These are phyloP conservation scores for Theileria sp. DNA, from an alignment of 169 alveolate species.

Conservation along the genomic window DNA sequence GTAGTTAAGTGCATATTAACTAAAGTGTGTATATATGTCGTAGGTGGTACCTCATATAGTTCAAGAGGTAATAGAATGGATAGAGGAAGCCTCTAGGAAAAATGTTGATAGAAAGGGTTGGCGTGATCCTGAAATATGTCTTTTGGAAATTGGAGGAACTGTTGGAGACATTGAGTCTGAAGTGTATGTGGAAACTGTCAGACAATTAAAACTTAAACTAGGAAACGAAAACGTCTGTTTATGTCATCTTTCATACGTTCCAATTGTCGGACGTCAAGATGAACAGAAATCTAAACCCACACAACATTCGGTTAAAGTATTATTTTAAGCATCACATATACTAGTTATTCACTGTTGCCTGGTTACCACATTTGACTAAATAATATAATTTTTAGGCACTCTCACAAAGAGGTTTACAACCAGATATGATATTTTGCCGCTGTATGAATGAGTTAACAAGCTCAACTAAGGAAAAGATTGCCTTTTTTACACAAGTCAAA, in stretches of 20 bases:
- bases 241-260: constrained; percentile 84
- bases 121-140: constrained; percentile 86
- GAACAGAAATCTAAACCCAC: constrained; percentile 94
- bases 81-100: constrained; percentile 74
- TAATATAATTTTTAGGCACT: constrained; percentile 44
- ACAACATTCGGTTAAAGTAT: constrained; percentile 89
- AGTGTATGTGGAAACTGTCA: constrained; percentile 89
- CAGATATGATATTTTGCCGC: constrained; percentile 85
- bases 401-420: constrained; percentile 78
- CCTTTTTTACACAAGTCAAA: constrained; percentile 80
- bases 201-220: constrained; percentile 80
- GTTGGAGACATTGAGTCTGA: constrained; percentile 96
- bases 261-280: constrained; percentile 78
- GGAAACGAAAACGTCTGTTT: constrained; percentile 87
- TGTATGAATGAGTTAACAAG: constrained; percentile 75
- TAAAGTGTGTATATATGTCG: constrained; percentile 25
- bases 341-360: not conserved
- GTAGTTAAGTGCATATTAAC: no score
- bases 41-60: constrained; percentile 82
- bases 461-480: constrained; percentile 77
- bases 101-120: constrained; percentile 64
- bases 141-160: constrained; percentile 96
- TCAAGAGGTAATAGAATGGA: constrained; percentile 83
- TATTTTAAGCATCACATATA: not conserved
- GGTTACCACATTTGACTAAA: not conserved